phyloP scores from a whole-genome alignment of 106 monocot species.

The Cymbidium sinense region DNA sequence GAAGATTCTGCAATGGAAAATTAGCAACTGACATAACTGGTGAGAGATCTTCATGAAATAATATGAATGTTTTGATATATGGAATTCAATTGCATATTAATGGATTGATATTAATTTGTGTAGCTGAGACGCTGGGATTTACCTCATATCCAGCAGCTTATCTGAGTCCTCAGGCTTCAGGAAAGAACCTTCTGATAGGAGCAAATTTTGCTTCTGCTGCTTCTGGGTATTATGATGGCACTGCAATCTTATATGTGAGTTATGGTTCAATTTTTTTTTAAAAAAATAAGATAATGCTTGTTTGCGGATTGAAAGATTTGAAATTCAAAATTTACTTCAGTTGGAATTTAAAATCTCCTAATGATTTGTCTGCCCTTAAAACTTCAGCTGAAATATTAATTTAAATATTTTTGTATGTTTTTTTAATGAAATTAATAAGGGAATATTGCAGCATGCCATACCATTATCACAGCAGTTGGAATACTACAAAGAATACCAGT shows the following conservation, averaged over 20 bases:
- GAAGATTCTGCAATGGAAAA: conserved; percentile 94
- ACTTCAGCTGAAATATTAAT: no score
- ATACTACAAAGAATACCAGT: conserved; percentile 74
- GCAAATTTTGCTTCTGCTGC: conserved; percentile 91
- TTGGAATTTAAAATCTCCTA: no score
- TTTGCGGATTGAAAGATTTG: no score
- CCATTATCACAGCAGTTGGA: conserved; percentile 62
- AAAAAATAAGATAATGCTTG: no score
- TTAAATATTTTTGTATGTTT: no score
- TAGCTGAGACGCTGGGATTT: conserved; percentile 82
- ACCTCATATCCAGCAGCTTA: conserved; percentile 57
- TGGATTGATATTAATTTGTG: not conserved
- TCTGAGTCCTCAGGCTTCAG: conserved; percentile 68
- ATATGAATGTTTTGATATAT: not conserved
- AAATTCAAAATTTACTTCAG: no score
- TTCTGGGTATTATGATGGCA: conserved; percentile 70
- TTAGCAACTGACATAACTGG: conserved; percentile 85
- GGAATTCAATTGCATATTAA: not conserved
- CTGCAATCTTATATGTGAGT: conserved; percentile 58
- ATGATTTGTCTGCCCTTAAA: no score
- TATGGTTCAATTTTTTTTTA: no score
- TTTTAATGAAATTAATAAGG: not conserved
- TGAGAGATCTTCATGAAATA: conserved; percentile 6
- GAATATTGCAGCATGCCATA: conserved; percentile 51
- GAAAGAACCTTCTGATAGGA: conserved; percentile 83